Evolutionary conservation across 2,329 filamentous ascomycete genomes (phyloP).

Genomic region (Calycina herbarum): DNA sequence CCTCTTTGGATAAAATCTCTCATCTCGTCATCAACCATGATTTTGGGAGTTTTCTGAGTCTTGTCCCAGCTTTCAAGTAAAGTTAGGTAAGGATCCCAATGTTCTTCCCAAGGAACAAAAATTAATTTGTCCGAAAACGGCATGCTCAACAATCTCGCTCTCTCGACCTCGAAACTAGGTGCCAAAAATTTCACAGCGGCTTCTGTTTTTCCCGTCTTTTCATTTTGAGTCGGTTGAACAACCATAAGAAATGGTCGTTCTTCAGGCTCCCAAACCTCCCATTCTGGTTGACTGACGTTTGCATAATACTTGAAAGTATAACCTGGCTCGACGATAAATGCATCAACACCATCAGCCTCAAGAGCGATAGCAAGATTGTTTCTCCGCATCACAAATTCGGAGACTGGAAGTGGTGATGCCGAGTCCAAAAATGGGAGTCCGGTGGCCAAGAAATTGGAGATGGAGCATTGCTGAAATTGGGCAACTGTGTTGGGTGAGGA

Average conservation of each 20-base stretch:
- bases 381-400: slow-evolving; percentile 56
- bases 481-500: slow-evolving; percentile 14
- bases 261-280: slow-evolving; percentile 66
- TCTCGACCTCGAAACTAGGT: slow-evolving; percentile 60
- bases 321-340: slow-evolving; percentile 63
- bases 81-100: slow-evolving; percentile 63
- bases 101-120: slow-evolving; percentile 62
- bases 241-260: slow-evolving; percentile 65
- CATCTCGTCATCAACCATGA: slow-evolving; percentile 68
- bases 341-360: slow-evolving; percentile 51
- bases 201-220: slow-evolving; percentile 42
- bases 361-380: slow-evolving; percentile 58
- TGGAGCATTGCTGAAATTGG: slow-evolving; percentile 50
- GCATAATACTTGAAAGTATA: slow-evolving; percentile 65
- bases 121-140: slow-evolving; percentile 51
- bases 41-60: slow-evolving; percentile 34
- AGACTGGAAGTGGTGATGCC: slow-evolving; percentile 47
- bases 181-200: slow-evolving; percentile 59
- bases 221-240: slow-evolving; percentile 47
- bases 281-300: slow-evolving; percentile 60
- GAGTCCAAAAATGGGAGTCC: slow-evolving; percentile 52
- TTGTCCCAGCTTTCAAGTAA: slow-evolving; percentile 46
- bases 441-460: slow-evolving; percentile 46
- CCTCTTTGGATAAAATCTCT: slow-evolving; percentile 63
- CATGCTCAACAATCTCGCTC: slow-evolving; percentile 59